Conservation (phyloP, 2,329 filamentous ascomycete genomes). For the Fusarium coicis region DNA sequence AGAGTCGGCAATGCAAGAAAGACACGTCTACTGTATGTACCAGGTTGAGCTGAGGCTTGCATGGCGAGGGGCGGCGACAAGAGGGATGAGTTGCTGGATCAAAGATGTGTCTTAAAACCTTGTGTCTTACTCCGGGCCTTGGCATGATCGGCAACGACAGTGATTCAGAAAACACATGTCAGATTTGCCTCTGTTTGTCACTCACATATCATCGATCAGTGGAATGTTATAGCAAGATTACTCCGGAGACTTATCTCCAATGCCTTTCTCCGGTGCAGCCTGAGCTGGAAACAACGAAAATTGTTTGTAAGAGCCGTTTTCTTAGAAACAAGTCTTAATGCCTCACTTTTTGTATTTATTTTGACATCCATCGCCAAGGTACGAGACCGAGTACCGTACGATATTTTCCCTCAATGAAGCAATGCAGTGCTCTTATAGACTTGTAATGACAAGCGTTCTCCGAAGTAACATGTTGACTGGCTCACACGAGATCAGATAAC, state of each 20-base stretch:
- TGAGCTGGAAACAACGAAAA: not conserved
- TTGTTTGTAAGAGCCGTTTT: not conserved
- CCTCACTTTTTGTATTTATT: not conserved
- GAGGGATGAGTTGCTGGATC: conserved; percentile 2
- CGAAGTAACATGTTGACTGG: not conserved
- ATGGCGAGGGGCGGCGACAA: not conserved
- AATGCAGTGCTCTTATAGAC: not conserved
- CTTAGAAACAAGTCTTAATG: not conserved
- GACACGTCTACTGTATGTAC: not conserved
- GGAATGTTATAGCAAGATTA: conserved; percentile 12
- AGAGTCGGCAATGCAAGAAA: not conserved
- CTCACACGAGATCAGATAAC: not conserved
- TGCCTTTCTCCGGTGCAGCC: not conserved
- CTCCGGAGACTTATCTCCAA: not conserved
- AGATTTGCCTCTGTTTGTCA: not conserved
- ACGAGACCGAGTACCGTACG: not conserved
- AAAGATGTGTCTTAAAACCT: conserved; percentile 11
- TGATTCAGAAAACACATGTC: not conserved
- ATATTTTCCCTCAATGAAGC: no score
- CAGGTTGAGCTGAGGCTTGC: not conserved
- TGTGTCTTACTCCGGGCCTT: not conserved
- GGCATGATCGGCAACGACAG: not conserved
- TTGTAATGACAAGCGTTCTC: not conserved
- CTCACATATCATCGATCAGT: not conserved
- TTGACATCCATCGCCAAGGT: not conserved